Conservation (phyloP, 345 rosid species). For the Eutrema japonicum region DNA sequence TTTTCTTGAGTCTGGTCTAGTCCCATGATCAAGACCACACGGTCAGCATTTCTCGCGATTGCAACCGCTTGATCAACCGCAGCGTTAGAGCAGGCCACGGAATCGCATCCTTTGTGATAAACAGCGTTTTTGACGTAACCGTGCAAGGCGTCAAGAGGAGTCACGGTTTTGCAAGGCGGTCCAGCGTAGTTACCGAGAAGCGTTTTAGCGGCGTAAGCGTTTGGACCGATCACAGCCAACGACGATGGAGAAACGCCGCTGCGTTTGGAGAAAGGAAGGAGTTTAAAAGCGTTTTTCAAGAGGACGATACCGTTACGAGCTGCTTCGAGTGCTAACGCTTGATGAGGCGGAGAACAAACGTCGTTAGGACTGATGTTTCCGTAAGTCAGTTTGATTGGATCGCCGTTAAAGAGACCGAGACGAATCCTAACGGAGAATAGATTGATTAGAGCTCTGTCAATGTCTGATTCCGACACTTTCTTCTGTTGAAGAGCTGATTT, state of each 20-base stretch:
- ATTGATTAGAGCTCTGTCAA: conserved; percentile 76
- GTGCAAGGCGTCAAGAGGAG: conserved; percentile 64
- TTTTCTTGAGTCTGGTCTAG: conserved; percentile 77
- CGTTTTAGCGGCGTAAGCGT: conserved; percentile 57
- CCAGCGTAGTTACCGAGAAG: conserved; percentile 91
- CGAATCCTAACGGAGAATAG: conserved; percentile 83
- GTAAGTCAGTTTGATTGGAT: conserved; percentile 58
- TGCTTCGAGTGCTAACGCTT: conserved; percentile 79
- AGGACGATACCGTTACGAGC: conserved; percentile 90
- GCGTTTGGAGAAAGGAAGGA: conserved; percentile 66
- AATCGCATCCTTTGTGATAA: conserved; percentile 66
- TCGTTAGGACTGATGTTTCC: conserved; percentile 67
- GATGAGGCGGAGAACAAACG: conserved; percentile 74
- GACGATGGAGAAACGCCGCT: conserved; percentile 47
- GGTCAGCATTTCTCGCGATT: conserved; percentile 60
- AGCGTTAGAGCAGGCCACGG: conserved; percentile 64
- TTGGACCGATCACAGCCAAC: conserved; percentile 86
- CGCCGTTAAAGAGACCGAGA: conserved; percentile 85
- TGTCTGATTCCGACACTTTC: conserved; percentile 59
- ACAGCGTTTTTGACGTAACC: conserved; percentile 53
- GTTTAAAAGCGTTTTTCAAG: conserved; percentile 60
- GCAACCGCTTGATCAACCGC: conserved; percentile 58
- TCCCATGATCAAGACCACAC: conserved; percentile 83
- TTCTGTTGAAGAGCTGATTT: conserved; percentile 68
- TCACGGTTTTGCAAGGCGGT: conserved; percentile 62